These are phyloP conservation scores for Dacryopinax spathularia DNA, from an alignment of 768 basidiomycete species.

Conservation along the genomic window DNA sequence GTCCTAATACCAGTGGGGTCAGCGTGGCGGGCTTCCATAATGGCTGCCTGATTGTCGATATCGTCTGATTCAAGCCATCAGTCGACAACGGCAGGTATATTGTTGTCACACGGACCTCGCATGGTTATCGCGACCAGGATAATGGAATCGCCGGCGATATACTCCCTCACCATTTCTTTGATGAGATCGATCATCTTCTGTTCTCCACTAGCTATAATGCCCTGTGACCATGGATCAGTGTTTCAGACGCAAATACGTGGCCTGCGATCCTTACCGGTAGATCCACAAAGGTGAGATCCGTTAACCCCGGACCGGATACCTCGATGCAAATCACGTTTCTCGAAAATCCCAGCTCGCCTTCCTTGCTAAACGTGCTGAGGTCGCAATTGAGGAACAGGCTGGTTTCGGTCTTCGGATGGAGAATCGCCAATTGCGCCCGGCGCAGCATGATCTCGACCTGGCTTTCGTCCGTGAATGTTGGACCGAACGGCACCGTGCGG, in stretches of 20 bases:
- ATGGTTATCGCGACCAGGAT: slow-evolving; percentile 55
- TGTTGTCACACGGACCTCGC: slow-evolving; percentile 38
- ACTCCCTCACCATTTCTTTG: slow-evolving; percentile 31
- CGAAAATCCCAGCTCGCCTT: slow-evolving; percentile 29
- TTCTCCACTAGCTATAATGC: slow-evolving; percentile 44
- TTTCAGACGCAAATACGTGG: slow-evolving; percentile 7
- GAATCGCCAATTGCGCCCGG: slow-evolving; percentile 45
- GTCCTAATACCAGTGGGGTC: slow-evolving; percentile 46
- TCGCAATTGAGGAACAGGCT: slow-evolving; percentile 10
- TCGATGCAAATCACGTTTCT: slow-evolving; percentile 36
- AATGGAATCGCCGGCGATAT: slow-evolving; percentile 40
- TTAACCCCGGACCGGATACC: slow-evolving; percentile 32
- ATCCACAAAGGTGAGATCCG: slow-evolving; percentile 21
- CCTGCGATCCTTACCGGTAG: slow-evolving; percentile 13
- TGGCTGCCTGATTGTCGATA: slow-evolving; percentile 48
- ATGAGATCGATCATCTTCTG: slow-evolving; percentile 34
- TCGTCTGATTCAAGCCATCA: slow-evolving; percentile 35
- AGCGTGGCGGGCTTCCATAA: slow-evolving; percentile 36
- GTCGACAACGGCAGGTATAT: neutral
- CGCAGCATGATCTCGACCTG: slow-evolving; percentile 41
- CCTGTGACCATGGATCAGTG: slow-evolving; percentile 17
- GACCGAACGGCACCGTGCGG: slow-evolving; percentile 32
- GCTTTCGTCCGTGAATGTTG: slow-evolving; percentile 26
- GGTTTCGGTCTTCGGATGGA: slow-evolving; percentile 20
- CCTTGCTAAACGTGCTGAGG: slow-evolving; percentile 15